Conservation (phyloP, 345 rosid genomes). For the Excoecaria agallocha region DNA sequence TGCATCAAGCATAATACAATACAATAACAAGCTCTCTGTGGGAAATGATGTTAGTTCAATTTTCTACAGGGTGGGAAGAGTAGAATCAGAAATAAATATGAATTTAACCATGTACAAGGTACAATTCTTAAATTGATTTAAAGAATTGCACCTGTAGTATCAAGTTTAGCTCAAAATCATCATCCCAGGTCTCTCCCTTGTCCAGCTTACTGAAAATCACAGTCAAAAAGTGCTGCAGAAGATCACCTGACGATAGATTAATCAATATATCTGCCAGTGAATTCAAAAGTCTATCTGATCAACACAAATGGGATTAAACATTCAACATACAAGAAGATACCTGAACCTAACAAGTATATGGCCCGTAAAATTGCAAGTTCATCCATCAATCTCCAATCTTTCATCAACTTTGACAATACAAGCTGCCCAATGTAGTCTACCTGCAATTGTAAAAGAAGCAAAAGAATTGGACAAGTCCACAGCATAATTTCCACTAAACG, state of each 20-base stretch:
- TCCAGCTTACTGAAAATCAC: constrained; percentile 77
- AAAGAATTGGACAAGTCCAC: constrained; percentile 5
- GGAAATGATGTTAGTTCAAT: background rate
- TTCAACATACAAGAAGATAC: constrained; percentile 36
- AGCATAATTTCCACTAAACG: background rate
- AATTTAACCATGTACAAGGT: background rate
- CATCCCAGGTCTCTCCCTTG: constrained; percentile 86
- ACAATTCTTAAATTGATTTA: background rate
- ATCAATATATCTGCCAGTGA: constrained; percentile 19
- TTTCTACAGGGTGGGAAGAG: background rate
- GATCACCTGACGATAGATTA: constrained; percentile 64
- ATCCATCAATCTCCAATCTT: constrained; percentile 92
- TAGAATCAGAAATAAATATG: background rate
- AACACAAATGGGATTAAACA: constrained; percentile 14
- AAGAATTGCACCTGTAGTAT: constrained; percentile 67
- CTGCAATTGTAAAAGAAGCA: constrained; percentile 35
- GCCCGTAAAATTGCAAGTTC: constrained; percentile 96
- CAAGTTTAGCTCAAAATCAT: constrained; percentile 89
- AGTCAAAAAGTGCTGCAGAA: constrained; percentile 86
- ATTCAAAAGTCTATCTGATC: constrained; percentile 8
- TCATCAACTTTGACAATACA: constrained; percentile 80
- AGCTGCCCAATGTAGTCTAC: constrained; percentile 74
- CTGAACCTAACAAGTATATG: constrained; percentile 96
- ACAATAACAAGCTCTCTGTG: background rate
- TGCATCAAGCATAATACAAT: constrained; percentile 5